Evolutionary conservation across 345 rosid genomes (phyloP).

Genomic region (Citrus sp.): DNA sequence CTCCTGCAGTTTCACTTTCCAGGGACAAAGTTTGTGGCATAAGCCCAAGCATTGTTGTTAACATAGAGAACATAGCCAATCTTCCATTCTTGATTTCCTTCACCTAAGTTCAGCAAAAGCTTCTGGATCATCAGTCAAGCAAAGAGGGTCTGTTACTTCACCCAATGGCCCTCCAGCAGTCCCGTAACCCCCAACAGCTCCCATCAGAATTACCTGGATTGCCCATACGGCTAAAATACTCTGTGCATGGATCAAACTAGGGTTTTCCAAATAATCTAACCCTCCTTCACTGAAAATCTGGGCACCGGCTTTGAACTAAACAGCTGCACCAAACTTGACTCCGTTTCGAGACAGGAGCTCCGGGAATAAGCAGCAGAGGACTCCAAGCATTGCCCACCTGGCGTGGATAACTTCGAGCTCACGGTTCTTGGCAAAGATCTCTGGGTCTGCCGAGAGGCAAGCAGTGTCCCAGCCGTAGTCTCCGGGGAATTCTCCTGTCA

Average conservation of each 20-base stretch:
- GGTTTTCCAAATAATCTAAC: conserved; percentile 12
- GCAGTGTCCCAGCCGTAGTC: conserved; percentile 36
- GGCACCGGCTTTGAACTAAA: conserved; percentile 13
- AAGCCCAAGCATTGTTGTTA: conserved; percentile 14
- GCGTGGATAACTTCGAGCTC: conserved; percentile 16
- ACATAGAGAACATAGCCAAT: conserved; percentile 17
- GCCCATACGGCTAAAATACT: conserved; percentile 15
- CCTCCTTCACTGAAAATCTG: conserved; percentile 18
- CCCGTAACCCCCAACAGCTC: conserved; percentile 17
- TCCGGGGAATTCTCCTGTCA: conserved; percentile 26
- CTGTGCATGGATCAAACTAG: conserved; percentile 1
- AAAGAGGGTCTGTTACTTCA: conserved; percentile 3
- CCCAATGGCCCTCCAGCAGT: conserved; percentile 11
- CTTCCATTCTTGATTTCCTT: conserved; percentile 11
- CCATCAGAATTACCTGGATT: conserved; percentile 14
- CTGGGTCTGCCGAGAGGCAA: conserved; percentile 26
- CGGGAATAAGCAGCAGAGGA: conserved; percentile 7
- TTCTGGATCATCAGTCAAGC: conserved; percentile 13
- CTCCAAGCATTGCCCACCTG: conserved; percentile 20
- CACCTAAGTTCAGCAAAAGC: conserved; percentile 18
- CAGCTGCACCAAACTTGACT: conserved; percentile 13
- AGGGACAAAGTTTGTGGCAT: conserved; percentile 17
- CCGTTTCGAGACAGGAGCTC: conserved; percentile 15
- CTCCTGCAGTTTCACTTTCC: conserved; percentile 1
- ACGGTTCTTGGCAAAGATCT: conserved; percentile 24